Percentiles rank a stretch among this genome's conserved stretches.
Evolutionary conservation across 352 stramenopile species (phyloP).

Genomic region (Thraustochytrium striatum): DNA sequence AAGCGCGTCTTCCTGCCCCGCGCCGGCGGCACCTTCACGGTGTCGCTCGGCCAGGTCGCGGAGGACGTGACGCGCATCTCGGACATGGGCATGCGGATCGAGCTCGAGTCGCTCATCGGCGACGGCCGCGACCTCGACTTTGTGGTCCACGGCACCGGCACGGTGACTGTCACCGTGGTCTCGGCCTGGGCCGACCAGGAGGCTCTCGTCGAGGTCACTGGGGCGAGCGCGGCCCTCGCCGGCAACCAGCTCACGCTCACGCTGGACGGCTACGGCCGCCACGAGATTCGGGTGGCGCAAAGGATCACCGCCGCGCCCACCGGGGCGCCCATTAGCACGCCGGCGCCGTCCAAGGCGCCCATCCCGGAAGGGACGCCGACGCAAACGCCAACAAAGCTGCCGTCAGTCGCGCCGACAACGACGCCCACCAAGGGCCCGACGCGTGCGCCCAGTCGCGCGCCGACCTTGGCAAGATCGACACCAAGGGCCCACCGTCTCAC

Average conservation of each 20-base stretch:
- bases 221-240: not conserved
- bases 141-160: not conserved
- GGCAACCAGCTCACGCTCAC: slow-evolving; percentile 12
- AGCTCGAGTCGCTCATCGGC: not conserved
- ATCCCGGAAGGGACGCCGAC: too few relatives aligned
- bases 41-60: not conserved
- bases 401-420: too few relatives aligned
- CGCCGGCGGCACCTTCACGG: slow-evolving; percentile 29
- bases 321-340: too few relatives aligned
- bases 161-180: not conserved
- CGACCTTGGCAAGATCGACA: too few relatives aligned
- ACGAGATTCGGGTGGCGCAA: too few relatives aligned
- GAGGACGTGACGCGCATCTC: not conserved
- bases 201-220: not conserved
- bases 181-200: not conserved
- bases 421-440: too few relatives aligned
- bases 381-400: too few relatives aligned
- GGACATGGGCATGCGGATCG: not conserved
- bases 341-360: too few relatives aligned
- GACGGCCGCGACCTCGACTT: not conserved
- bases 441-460: too few relatives aligned
- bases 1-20: slow-evolving; percentile 18
- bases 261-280: not conserved
- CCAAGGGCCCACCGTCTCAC: too few relatives aligned
- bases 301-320: too few relatives aligned